phyloP scores from a whole-genome alignment of 2,329 filamentous ascomycete genomes.

The Drechslerella dactyloides region DNA sequence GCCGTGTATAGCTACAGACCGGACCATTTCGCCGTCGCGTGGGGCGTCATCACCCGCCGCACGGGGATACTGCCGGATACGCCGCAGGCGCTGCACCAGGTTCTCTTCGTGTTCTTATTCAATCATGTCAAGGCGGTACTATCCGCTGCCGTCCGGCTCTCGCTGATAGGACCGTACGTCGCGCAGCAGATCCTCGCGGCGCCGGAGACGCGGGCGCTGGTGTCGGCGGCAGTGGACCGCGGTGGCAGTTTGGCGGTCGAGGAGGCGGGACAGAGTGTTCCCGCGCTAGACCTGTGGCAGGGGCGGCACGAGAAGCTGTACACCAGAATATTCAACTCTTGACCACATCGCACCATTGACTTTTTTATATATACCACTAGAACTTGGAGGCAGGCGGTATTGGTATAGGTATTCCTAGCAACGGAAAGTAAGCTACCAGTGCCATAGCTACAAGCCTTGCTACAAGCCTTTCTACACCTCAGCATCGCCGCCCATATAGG shows the following conservation, averaged over 20 bases:
- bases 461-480: too few species aligned
- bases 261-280: constrained; percentile 75
- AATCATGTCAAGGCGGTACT: constrained; percentile 77
- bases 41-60: constrained; percentile 69
- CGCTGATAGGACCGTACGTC: constrained; percentile 80
- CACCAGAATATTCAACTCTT: constrained; percentile 86
- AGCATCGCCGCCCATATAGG: too few species aligned
- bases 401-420: too few species aligned
- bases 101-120: constrained; percentile 77
- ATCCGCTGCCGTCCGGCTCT: constrained; percentile 77
- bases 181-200: constrained; percentile 75
- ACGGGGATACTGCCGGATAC: constrained; percentile 62
- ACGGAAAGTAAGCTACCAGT: too few species aligned
- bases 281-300: constrained; percentile 81
- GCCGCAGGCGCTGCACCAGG: constrained; percentile 63
- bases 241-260: constrained; percentile 68
- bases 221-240: constrained; percentile 66
- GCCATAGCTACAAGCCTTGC: too few species aligned
- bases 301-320: constrained; percentile 83
- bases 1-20: too few species aligned
- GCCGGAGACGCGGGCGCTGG: constrained; percentile 64
- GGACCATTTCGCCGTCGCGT: constrained; percentile 55
- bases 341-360: neutral
- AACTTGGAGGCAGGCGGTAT: neutral
- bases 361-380: neutral